A percentile compares a stretch with the other conserved stretches of the same genome.
These are phyloP conservation scores for Dendrocalamus latiflorus DNA, from an alignment of 202 grass and related monocot genomes.

Conservation along the genomic window DNA sequence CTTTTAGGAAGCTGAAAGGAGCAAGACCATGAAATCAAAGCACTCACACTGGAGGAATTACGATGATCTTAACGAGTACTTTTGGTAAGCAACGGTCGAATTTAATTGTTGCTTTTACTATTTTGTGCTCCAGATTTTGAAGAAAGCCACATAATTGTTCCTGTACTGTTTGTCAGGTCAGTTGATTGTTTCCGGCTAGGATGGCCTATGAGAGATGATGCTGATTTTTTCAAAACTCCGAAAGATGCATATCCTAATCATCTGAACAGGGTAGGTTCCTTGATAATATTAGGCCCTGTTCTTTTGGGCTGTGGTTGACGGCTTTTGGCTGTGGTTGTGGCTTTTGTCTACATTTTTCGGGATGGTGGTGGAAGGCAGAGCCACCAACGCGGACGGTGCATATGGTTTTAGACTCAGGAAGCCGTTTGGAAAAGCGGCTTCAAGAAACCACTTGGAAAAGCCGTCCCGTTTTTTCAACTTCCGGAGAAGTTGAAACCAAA, in stretches of 20 bases:
- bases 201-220: constrained; percentile 93
- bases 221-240: constrained; percentile 82
- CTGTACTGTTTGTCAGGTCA: constrained; percentile 59
- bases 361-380: no score
- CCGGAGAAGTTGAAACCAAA: no score
- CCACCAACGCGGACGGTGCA: no score
- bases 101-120: neutral
- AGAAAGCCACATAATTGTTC: constrained; percentile 14
- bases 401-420: no score
- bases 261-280: constrained; percentile 51
- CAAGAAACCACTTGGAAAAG: no score
- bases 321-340: no score
- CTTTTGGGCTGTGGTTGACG: no score
- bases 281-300: neutral
- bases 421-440: no score
- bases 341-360: no score
- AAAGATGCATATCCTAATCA: constrained; percentile 24
- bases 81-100: constrained; percentile 50
- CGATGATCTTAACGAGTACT: constrained; percentile 99
- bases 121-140: constrained; percentile 14
- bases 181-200: constrained; percentile 85
- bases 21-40: constrained; percentile 82
- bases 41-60: constrained; percentile 99
- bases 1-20: constrained; percentile 80
- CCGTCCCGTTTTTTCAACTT: no score